These are phyloP conservation scores for Luzula sylvatica DNA, from an alignment of 176 grass and related monocot species.

Conservation along the genomic window DNA sequence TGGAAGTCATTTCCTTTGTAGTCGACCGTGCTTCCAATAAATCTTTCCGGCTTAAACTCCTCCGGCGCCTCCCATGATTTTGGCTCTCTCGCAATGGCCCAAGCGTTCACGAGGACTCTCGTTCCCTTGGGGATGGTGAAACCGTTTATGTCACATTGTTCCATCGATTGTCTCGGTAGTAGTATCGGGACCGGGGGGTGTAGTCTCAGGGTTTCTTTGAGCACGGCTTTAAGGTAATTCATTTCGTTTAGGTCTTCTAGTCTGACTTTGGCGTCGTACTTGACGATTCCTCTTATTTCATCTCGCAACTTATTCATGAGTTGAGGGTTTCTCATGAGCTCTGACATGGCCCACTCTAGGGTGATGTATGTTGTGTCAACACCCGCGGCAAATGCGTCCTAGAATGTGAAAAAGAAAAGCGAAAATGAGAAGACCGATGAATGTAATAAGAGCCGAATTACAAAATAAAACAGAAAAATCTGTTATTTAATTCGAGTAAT, in stretches of 20 bases:
- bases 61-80: conserved; percentile 34
- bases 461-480: too few species aligned
- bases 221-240: conserved; percentile 32
- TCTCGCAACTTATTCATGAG: conserved; percentile 26
- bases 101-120: conserved; percentile 38
- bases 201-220: conserved; percentile 38
- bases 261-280: neutral
- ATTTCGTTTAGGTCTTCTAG: neutral
- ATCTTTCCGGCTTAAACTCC: conserved; percentile 44
- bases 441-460: too few species aligned
- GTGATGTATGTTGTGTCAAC: conserved; percentile 5
- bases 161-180: conserved; percentile 31
- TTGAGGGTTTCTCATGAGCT: conserved; percentile 28
- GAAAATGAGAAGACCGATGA: too few species aligned
- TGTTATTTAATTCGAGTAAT: too few species aligned
- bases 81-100: conserved; percentile 33
- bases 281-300: conserved; percentile 7
- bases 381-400: conserved; percentile 8
- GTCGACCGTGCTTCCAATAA: conserved; percentile 27
- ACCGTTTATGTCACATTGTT: conserved; percentile 23
- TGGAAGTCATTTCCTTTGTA: conserved; percentile 37
- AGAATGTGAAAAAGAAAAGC: too few species aligned
- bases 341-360: conserved; percentile 44
- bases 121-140: conserved; percentile 29
- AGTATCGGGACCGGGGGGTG: conserved; percentile 29